Conservation (phyloP, 345 rosid genomes). For the Eucalyptus caleyi region DNA sequence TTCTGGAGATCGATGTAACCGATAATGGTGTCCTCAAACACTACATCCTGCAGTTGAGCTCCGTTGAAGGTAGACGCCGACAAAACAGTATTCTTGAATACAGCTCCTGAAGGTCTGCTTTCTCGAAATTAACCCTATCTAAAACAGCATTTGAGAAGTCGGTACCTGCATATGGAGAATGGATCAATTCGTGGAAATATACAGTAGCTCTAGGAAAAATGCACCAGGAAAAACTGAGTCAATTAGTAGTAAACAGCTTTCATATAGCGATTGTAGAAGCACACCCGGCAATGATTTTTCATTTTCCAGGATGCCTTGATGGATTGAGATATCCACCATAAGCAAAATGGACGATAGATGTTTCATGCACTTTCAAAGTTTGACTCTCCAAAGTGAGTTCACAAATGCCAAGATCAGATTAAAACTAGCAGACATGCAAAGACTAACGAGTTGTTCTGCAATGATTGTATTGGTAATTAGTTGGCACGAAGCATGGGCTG, state of each 20-base stretch:
- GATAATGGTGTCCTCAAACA: constrained; percentile 57
- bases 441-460: not conserved
- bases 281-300: not conserved
- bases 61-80: constrained; percentile 75
- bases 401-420: not conserved
- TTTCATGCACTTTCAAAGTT: not conserved
- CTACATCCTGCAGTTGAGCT: constrained; percentile 57
- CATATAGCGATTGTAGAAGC: not conserved
- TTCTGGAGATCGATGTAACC: constrained; percentile 70
- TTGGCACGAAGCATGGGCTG: not conserved
- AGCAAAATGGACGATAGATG: not conserved
- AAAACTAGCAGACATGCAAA: not conserved
- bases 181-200: not conserved
- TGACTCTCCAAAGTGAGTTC: not conserved
- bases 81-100: constrained; percentile 64
- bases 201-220: not conserved
- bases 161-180: constrained; percentile 30
- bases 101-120: constrained; percentile 73
- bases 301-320: not conserved
- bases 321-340: not conserved
- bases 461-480: not conserved
- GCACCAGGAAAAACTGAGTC: not conserved
- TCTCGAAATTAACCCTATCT: constrained; percentile 72
- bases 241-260: not conserved
- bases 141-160: constrained; percentile 84